Evolutionary conservation across 768 basidiomycete genomes (phyloP), one percentile per base, ranked within the genome.

Genomic region (Lactifluus echinatus): DNA sequence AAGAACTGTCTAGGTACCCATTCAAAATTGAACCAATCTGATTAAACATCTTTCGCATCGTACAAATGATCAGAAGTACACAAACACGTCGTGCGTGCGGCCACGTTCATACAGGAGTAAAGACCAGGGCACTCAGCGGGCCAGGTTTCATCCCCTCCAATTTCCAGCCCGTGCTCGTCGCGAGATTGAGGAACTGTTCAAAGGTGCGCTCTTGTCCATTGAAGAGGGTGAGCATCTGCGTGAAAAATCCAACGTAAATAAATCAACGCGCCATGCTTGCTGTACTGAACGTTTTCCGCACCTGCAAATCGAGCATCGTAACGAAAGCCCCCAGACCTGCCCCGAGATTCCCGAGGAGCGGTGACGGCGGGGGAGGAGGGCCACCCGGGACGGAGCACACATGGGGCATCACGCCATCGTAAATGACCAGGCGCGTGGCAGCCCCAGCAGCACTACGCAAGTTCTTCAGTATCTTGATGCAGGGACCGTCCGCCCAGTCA

Each of bases 121-220:
- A 44, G 8, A 56, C 39, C 26, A 56, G 21, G 6, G 48, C 10
- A 15, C 36, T 21, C 26, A 43, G 28, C 17, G 19, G n/a, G 21
- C 40, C 40, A 7, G 48, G 48, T 37, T 50, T 56, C 29, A 64
- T 60, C 24, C 56, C 47, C 49, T 68, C 66, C 15, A 68, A 59
- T 57, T 68, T 71, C 72, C 71, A 72, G 2, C 70, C 70, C 19
- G 65, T 33, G 5, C 59, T 57, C 12, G 50, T 33, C 3, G 63
- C 60, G 3, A 72, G 63, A n/a, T 62, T 60, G 5, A 62, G n/a
- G 39, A 68, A 67, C 19, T 67, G 59, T 8, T 56, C 58, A n/a
- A 67, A 50, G 6, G 69, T 72, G 45, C 70, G 66, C 47, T 72
- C 71, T 54, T 66, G 56, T 10, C 66, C 69, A 44, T 70, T 67